Base-by-base conservation (phyloP, 1,284 basidiomycete genomes). In the Leccinum griseonigrum region DNA sequence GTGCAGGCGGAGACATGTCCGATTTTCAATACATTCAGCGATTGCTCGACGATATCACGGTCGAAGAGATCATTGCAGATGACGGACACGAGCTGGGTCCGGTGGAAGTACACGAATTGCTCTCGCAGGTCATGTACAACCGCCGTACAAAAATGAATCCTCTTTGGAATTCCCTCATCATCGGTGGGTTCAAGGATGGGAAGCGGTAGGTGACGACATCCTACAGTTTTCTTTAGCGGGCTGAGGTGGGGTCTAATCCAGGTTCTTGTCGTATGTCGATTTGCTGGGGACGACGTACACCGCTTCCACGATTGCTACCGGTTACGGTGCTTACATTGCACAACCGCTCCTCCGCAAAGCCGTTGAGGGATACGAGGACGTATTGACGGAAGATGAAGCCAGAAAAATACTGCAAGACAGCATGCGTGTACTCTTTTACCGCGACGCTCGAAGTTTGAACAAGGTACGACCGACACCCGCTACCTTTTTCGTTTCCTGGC, bases 281-380 rank as follows among this genome's bases (percentile, higher is more conserved):
- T 82, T 99, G n/a, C 82, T 98, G 16, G 97, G 97, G 32, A 97
- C 95, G 28, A 98, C 97, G 0, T 99, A 98, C 75, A 85, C 91
- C 10, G 87, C 95, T 8, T 90, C 93, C n/a, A 97, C 95, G 5
- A 86, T 99, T 43, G 97, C 97, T 2, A 98, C 97, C 0, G 97
- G 97, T 1, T 98, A 94, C 75, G 97, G 97, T n/a, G 84, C 90
- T 18, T 91, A 97, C 77, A 91, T 99, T 60, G 97, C 97, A 2
- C 91, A 95, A 70, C 97, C 97, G 0, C 79, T 99, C 16, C 83
- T 99, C 36, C 87, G 97, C 48, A 92, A 91, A 69, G 94, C 92
- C 28, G 91, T 95, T 14, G 95, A 99, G 75, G 93, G 92, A 3
- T 79, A 81, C 26, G 92, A 95, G 69, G 83, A 90, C 53, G 77